A percentile compares a stretch with the other conserved stretches of the same genome.
These are phyloP conservation scores for Xylaria curta DNA, from an alignment of 495 filamentous ascomycete genomes.

Conservation along the genomic window DNA sequence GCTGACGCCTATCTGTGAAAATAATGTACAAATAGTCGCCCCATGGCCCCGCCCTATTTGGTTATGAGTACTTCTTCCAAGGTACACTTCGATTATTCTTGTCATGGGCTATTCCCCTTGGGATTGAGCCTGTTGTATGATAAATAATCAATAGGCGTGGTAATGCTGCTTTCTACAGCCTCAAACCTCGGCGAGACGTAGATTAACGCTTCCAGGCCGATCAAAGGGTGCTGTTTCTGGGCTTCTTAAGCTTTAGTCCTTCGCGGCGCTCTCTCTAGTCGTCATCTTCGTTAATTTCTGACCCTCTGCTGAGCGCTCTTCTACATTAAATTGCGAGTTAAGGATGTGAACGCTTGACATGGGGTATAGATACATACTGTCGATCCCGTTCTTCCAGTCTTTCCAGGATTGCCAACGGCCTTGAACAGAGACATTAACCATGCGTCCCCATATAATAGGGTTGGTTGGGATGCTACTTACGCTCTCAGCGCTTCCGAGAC, in stretches of 20 bases:
- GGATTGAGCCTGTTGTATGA: not conserved
- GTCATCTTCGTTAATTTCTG: conserved; percentile 30
- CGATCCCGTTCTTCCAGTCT: conserved; percentile 35
- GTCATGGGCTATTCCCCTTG: not conserved
- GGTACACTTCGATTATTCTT: not conserved
- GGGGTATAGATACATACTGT: conserved; percentile 10
- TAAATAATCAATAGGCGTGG: not conserved
- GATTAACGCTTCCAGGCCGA: not conserved
- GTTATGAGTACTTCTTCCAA: not conserved
- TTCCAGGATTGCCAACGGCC: conserved; percentile 28
- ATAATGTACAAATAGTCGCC: conserved; percentile 19
- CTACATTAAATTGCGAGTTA: not conserved
- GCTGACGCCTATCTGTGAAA: conserved; percentile 37
- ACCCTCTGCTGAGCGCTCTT: conserved; percentile 18
- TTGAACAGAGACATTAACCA: not conserved
- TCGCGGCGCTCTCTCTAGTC: conserved; percentile 15
- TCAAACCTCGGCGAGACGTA: not conserved
- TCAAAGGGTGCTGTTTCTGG: not conserved
- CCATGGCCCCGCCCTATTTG: not conserved
- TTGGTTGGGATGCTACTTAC: conserved; percentile 20
- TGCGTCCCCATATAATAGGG: not conserved
- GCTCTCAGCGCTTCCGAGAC: conserved; percentile 50
- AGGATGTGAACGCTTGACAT: not conserved
- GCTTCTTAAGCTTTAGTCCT: not conserved
- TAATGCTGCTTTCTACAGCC: not conserved